phyloP scores from a whole-genome alignment of 2,329 filamentous ascomycete species.

The Trichoderma brevicompactum region DNA sequence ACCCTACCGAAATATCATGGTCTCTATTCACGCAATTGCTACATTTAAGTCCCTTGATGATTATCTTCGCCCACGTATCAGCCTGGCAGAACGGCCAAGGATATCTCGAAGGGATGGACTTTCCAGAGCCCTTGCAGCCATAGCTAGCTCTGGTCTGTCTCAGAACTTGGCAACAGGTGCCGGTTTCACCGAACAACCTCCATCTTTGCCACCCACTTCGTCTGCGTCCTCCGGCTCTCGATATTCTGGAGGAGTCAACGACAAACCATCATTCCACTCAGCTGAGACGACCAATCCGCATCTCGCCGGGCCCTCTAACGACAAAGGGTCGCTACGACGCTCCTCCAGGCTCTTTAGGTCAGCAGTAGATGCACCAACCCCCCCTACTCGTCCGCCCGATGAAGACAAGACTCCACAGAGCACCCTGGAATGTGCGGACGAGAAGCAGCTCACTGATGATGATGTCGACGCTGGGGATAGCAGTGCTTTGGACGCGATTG shows the following conservation, averaged over 20 bases:
- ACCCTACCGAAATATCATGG: constrained; percentile 91
- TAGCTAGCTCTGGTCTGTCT: constrained; percentile 72
- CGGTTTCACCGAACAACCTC: constrained; percentile 52
- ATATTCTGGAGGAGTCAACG: constrained; percentile 51
- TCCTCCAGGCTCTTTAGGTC: constrained; percentile 65
- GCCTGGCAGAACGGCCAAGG: constrained; percentile 70
- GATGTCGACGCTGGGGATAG: constrained; percentile 69
- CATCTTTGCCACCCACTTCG: constrained; percentile 40
- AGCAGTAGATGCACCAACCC: constrained; percentile 56
- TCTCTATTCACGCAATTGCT: constrained; percentile 96
- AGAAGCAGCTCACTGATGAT: constrained; percentile 78
- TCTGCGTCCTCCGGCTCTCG: constrained; percentile 51
- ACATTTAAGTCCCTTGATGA: constrained; percentile 97
- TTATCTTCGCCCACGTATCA: constrained; percentile 89
- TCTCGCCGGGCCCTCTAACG: constrained; percentile 54
- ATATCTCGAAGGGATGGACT: constrained; percentile 67
- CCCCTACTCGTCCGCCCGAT: constrained; percentile 58
- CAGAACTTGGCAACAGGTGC: constrained; percentile 51
- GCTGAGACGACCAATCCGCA: constrained; percentile 50
- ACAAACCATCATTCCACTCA: constrained; percentile 49
- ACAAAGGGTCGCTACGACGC: constrained; percentile 64
- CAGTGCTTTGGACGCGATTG: constrained; percentile 77
- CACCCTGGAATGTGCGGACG: constrained; percentile 89
- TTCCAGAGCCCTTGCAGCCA: constrained; percentile 72
- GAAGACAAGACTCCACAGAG: constrained; percentile 64